A percentile compares a stretch with the other conserved stretches of the same genome.
phyloP scores from a whole-genome alignment of 2,329 filamentous ascomycete genomes.

The Ascochyta koolunga region DNA sequence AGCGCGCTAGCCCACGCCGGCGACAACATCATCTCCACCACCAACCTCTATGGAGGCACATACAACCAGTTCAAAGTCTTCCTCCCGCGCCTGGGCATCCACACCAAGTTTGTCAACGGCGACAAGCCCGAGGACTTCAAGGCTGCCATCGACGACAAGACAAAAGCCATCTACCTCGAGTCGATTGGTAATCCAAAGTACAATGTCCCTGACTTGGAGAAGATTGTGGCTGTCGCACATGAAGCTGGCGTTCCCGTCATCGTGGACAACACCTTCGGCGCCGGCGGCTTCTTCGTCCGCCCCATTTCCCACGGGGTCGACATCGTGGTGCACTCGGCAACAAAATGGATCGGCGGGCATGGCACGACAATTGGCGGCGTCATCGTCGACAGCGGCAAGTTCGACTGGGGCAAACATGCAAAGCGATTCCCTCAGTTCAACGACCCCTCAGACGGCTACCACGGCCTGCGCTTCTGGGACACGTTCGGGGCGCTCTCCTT shows the following conservation, averaged over 20 bases:
- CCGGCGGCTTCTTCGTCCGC: constrained; percentile 84
- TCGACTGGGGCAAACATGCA: constrained; percentile 87
- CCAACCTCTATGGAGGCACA: constrained; percentile 87
- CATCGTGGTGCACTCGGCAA: constrained; percentile 92
- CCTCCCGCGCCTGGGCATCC: constrained; percentile 83
- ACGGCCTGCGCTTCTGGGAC: constrained; percentile 93
- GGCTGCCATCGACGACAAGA: constrained; percentile 86
- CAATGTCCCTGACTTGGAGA: constrained; percentile 90
- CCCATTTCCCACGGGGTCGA: constrained; percentile 92
- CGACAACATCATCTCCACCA: constrained; percentile 91
- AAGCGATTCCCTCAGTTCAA: constrained; percentile 91
- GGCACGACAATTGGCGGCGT: constrained; percentile 90
- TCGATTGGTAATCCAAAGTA: constrained; percentile 93
- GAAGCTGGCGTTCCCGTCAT: constrained; percentile 64
- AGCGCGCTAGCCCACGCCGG: constrained; percentile 82
- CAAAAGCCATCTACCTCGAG: constrained; percentile 86
- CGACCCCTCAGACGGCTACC: constrained; percentile 86
- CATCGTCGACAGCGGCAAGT: constrained; percentile 86
- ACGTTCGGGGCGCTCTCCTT: constrained; percentile 85
- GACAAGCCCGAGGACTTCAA: constrained; percentile 81
- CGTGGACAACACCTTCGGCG: constrained; percentile 93
- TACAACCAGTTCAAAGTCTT: constrained; percentile 98
- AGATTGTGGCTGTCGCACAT: constrained; percentile 80
- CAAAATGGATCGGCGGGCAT: constrained; percentile 92
- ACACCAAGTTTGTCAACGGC: constrained; percentile 84